A percentile compares a stretch with the other conserved stretches of the same genome.
Conservation (phyloP, 768 basidiomycete species). For the Rubroboletus pulcherrimus region DNA sequence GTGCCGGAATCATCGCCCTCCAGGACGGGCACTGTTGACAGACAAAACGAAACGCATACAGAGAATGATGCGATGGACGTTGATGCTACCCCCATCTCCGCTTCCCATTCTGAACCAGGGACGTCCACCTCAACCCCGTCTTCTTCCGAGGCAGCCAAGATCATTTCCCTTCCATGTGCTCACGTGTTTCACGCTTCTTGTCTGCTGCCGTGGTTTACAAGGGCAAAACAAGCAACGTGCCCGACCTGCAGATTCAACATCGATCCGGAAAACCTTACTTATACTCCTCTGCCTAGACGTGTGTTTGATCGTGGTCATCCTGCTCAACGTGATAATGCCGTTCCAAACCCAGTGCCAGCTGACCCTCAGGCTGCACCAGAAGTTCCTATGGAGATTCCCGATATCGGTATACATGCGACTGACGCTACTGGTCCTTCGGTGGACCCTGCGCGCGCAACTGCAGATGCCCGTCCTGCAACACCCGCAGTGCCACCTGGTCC, state of each 20-base stretch:
- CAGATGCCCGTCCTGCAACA: slow-evolving; percentile 2
- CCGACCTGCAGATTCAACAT: slow-evolving; percentile 82
- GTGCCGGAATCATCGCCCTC: neutral
- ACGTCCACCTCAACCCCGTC: slow-evolving; percentile 5
- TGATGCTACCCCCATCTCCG: slow-evolving; percentile 12
- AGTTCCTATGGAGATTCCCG: slow-evolving; percentile 3
- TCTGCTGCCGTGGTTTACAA: slow-evolving; percentile 78
- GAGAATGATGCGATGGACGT: slow-evolving; percentile 17
- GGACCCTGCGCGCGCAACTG: neutral
- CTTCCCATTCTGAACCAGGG: slow-evolving; percentile 11
- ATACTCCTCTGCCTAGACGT: slow-evolving; percentile 23
- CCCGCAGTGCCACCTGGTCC: neutral
- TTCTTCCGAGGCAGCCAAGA: slow-evolving; percentile 33
- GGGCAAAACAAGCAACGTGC: slow-evolving; percentile 75
- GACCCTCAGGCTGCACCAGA: slow-evolving; percentile 4
- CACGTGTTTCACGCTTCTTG: slow-evolving; percentile 81
- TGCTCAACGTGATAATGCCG: slow-evolving; percentile 9
- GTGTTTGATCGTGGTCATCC: slow-evolving; percentile 14
- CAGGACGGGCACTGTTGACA: neutral
- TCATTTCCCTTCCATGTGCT: slow-evolving; percentile 73
- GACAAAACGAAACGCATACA: slow-evolving; percentile 5
- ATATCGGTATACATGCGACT: neutral
- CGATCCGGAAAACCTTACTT: slow-evolving; percentile 73
- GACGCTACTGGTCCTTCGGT: slow-evolving; percentile 1
- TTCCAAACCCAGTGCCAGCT: slow-evolving; percentile 13